Evolutionary conservation across 805 yeast genomes (phyloP).

Genomic region (Teunomyces lycoperdinae): DNA sequence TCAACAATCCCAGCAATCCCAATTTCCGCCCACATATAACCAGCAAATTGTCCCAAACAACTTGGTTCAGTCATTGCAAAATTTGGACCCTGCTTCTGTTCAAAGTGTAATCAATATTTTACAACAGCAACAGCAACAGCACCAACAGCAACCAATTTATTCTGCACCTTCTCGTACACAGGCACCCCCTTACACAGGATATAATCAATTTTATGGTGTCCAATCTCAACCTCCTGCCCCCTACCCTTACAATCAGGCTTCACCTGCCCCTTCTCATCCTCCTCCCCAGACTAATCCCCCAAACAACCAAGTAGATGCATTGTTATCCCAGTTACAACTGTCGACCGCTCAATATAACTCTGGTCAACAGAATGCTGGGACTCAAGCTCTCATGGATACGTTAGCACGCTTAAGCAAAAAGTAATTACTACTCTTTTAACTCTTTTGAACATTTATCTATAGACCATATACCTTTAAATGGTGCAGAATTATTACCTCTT

Average conservation of each 20-base stretch:
- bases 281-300: slow-evolving; percentile 13
- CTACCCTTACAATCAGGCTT: slow-evolving; percentile 6
- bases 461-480: slow-evolving; percentile 3
- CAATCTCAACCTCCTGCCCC: slow-evolving; percentile 8
- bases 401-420: slow-evolving; percentile 34
- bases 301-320: slow-evolving; percentile 23
- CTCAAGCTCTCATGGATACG: slow-evolving; percentile 34
- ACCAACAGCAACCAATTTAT: slow-evolving; percentile 10
- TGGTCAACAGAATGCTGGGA: slow-evolving; percentile 13
- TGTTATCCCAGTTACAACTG: slow-evolving; percentile 26
- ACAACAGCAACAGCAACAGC: slow-evolving; percentile 27
- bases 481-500: neutral
- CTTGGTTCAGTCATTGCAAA: slow-evolving; percentile 18
- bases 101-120: slow-evolving; percentile 30
- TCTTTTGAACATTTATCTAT: neutral
- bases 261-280: slow-evolving; percentile 12
- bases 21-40: slow-evolving; percentile 1
- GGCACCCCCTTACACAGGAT: neutral
- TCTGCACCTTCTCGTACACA: neutral
- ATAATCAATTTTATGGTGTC: slow-evolving; percentile 2
- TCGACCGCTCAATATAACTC: slow-evolving; percentile 11
- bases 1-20: slow-evolving; percentile 3
- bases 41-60: slow-evolving; percentile 6
- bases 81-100: slow-evolving; percentile 31
- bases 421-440: slow-evolving; percentile 7